Evolutionary conservation across 495 filamentous ascomycete genomes (phyloP).

Genomic region (Corynascus novoguineensis): DNA sequence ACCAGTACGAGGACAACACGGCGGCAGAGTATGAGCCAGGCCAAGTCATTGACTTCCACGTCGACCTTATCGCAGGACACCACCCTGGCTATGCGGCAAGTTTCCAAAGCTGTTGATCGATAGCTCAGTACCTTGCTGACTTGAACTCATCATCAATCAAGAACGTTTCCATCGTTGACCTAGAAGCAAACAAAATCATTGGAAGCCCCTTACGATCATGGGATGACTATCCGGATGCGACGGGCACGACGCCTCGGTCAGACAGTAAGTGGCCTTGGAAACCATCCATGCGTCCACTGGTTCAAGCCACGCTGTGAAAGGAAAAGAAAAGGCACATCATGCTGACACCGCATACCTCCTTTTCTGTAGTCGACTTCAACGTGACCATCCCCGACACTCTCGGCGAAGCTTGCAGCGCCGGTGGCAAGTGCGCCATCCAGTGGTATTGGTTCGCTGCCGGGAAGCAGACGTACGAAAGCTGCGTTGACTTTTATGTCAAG

Average conservation of each 20-base stretch:
- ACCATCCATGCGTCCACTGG: not conserved
- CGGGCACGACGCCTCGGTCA: not conserved
- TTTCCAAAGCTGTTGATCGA: not conserved
- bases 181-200: not conserved
- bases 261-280: not conserved
- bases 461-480: conserved; percentile 1
- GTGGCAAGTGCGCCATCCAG: conserved; percentile 1
- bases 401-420: not conserved
- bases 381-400: not conserved
- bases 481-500: not conserved
- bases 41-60: conserved; percentile 2
- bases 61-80: not conserved
- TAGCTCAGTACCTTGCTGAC: not conserved
- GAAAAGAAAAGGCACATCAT: too few species aligned
- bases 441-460: not conserved
- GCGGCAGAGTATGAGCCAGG: not conserved
- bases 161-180: not conserved
- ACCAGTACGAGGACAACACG: conserved; percentile 1
- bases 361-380: not conserved
- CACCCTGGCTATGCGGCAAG: not conserved
- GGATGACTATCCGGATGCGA: not conserved
- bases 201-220: not conserved
- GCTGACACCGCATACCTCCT: too few species aligned
- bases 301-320: too few species aligned
- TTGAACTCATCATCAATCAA: not conserved